Evolutionary conservation across 2,329 filamentous ascomycete genomes (phyloP).

Genomic region (Exophiala dermatitidis): DNA sequence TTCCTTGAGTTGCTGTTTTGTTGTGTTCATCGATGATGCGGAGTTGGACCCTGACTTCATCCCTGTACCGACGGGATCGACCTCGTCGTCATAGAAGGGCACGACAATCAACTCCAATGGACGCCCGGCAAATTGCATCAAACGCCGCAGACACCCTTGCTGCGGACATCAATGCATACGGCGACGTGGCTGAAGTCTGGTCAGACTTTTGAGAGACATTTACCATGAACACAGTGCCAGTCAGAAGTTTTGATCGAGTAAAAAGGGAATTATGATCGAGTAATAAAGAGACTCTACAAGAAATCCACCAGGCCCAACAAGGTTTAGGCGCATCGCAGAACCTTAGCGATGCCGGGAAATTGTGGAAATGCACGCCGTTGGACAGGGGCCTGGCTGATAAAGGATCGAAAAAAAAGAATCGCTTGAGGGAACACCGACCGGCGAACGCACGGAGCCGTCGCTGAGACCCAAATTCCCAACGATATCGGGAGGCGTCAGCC

Average conservation of each 20-base stretch:
- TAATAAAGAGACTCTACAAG: constrained; percentile 12
- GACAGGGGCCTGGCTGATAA: not conserved
- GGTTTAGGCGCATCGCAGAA: constrained; percentile 13
- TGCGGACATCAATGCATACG: no score
- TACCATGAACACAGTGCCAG: constrained; percentile 8
- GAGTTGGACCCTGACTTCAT: no score
- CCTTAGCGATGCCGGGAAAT: constrained; percentile 12
- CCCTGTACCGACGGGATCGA: no score
- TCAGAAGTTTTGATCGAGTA: constrained; percentile 27
- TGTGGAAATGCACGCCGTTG: constrained; percentile 1
- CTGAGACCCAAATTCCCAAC: constrained; percentile 8
- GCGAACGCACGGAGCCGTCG: not conserved
- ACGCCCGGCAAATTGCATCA: no score
- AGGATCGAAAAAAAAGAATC: not conserved
- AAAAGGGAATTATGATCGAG: constrained; percentile 20
- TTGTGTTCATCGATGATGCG: no score
- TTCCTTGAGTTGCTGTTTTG: no score
- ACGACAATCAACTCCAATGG: no score
- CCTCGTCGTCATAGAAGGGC: no score
- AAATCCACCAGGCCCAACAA: constrained; percentile 8
- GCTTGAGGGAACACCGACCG: not conserved
- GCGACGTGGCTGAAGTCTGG: not conserved
- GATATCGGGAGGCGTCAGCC: constrained; percentile 13
- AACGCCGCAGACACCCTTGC: no score
- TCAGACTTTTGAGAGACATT: not conserved